Conservation (phyloP, 345 rosid species). For the Orychophragmus violaceus region DNA sequence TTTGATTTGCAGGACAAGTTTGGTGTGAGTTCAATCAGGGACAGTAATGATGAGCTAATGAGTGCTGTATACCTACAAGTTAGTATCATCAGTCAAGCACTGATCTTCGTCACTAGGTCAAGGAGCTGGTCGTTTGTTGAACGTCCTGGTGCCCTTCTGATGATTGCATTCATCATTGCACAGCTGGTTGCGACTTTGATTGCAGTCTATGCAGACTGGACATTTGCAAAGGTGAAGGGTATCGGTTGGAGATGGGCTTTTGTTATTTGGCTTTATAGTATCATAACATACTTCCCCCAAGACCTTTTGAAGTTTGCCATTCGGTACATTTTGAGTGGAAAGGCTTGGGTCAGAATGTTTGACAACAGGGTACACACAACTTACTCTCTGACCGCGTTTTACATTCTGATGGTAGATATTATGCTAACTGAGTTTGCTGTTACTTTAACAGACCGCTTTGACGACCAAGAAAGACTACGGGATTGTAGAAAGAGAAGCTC, state of each 20-base stretch:
- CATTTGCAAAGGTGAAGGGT: conserved; percentile 46
- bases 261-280: conserved; percentile 78
- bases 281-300: conserved; percentile 69
- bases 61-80: conserved; percentile 57
- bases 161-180: conserved; percentile 31
- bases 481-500: conserved; percentile 88
- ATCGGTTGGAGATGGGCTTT: conserved; percentile 70
- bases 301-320: conserved; percentile 76
- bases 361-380: conserved; percentile 63
- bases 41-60: conserved; percentile 35
- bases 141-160: conserved; percentile 34
- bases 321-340: conserved; percentile 81
- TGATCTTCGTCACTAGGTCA: conserved; percentile 36
- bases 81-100: conserved; percentile 41
- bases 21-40: conserved; percentile 42
- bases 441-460: conserved; percentile 62
- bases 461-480: conserved; percentile 89
- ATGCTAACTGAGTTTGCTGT: conserved; percentile 8
- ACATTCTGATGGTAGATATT: neutral
- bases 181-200: conserved; percentile 49
- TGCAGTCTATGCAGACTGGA: conserved; percentile 53
- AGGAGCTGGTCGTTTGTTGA: conserved; percentile 38
- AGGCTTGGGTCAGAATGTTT: conserved; percentile 74
- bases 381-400: neutral
- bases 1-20: conserved; percentile 49